Evolutionary conservation across 2,329 filamentous ascomycete species (phyloP).

Genomic region (Shiraia sp.): DNA sequence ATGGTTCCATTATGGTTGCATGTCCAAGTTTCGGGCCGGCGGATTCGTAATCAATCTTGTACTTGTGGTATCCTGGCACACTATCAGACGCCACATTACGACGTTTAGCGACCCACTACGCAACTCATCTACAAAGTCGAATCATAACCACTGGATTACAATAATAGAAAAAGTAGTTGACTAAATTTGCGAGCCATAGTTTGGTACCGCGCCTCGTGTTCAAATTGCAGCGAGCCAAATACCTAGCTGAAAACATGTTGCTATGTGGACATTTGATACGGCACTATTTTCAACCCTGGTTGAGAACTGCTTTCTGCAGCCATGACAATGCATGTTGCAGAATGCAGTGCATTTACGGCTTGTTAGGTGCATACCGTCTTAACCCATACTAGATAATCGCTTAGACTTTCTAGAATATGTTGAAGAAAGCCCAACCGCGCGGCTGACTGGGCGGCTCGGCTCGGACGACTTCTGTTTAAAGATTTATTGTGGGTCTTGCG

Average conservation of each 20-base stretch:
- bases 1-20: background rate
- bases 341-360: conserved; percentile 8
- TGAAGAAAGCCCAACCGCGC: conserved; percentile 12
- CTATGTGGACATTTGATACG: too few relatives aligned
- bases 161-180: too few relatives aligned
- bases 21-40: background rate
- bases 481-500: too few relatives aligned
- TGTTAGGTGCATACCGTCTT: too few relatives aligned
- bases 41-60: background rate
- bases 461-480: conserved; percentile 8
- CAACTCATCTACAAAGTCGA: too few relatives aligned
- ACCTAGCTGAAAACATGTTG: too few relatives aligned
- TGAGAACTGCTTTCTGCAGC: background rate
- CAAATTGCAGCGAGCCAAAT: too few relatives aligned
- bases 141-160: too few relatives aligned
- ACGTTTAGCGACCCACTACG: background rate
- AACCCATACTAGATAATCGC: background rate
- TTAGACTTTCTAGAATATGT: conserved; percentile 3
- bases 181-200: too few relatives aligned
- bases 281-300: background rate
- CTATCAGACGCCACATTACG: background rate
- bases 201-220: too few relatives aligned
- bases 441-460: conserved; percentile 14
- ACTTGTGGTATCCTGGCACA: background rate
- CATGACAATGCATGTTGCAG: conserved; percentile 1